Evolutionary conservation across 768 basidiomycete genomes (phyloP).

Genomic region (Phylloporus sp.): DNA sequence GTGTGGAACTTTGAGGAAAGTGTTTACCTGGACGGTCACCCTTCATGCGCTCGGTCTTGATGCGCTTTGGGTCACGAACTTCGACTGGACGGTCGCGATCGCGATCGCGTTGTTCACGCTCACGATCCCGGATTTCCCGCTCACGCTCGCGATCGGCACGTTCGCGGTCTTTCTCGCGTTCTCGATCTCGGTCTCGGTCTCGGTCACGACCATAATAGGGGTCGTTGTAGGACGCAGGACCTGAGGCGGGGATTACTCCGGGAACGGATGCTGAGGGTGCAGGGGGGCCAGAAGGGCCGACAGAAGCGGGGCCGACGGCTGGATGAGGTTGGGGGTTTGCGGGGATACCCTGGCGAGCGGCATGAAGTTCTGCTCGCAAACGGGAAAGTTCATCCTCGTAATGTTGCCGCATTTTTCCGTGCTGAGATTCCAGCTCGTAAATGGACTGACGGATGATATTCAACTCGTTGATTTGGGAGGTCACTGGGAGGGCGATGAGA

Average conservation of each 20-base stretch:
- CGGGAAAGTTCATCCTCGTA: conserved; percentile 82
- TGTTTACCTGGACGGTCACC: conserved; percentile 40
- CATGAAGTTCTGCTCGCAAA: conserved; percentile 63
- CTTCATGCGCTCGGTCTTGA: conserved; percentile 51
- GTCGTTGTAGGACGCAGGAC: conserved; percentile 32
- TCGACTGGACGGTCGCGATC: conserved; percentile 46
- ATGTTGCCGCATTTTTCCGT: conserved; percentile 77
- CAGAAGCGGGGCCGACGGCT: conserved; percentile 30
- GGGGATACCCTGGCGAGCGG: conserved; percentile 39
- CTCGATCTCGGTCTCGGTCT: conserved; percentile 37
- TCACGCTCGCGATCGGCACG: conserved; percentile 35
- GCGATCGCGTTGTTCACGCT: conserved; percentile 37
- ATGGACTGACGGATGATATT: conserved; percentile 85
- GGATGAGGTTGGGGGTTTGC: conserved; percentile 34
- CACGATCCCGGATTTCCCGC: conserved; percentile 34
- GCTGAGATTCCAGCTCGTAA: conserved; percentile 87
- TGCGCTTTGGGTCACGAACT: conserved; percentile 53
- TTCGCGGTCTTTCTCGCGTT: conserved; percentile 39
- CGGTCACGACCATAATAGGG: conserved; percentile 38
- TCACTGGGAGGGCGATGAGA: conserved; percentile 42
- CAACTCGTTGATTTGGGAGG: conserved; percentile 82
- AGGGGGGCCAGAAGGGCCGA: conserved; percentile 32
- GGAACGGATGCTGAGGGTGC: conserved; percentile 30
- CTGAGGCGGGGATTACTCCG: conserved; percentile 25
- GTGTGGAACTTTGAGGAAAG: conserved; percentile 19